These are phyloP conservation scores for Baeospora myosura DNA, from an alignment of 1,284 basidiomycete species.

Conservation along the genomic window DNA sequence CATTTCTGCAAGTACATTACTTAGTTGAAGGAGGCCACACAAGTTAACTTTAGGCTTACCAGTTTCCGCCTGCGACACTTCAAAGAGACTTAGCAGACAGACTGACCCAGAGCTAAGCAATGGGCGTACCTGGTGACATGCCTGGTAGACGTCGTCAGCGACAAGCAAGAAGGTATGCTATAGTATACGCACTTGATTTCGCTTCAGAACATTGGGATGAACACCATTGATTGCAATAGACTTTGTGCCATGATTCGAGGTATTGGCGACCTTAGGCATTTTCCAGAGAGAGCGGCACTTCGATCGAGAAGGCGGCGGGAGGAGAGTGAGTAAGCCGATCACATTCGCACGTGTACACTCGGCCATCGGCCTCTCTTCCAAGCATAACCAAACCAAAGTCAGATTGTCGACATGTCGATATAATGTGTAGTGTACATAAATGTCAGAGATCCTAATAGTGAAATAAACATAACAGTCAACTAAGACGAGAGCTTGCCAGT, in stretches of 20 bases:
- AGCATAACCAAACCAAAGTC: neutral
- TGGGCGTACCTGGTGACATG: constrained; percentile 40
- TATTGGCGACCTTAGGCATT: constrained; percentile 31
- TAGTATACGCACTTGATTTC: constrained; percentile 42
- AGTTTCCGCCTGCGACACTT: constrained; percentile 66
- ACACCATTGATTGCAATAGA: constrained; percentile 22
- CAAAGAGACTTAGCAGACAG: constrained; percentile 1
- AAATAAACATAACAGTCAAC: constrained; percentile 13
- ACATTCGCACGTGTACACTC: too few relatives aligned
- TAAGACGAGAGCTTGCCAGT: constrained; percentile 22
- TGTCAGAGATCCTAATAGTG: neutral
- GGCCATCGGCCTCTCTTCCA: too few relatives aligned
- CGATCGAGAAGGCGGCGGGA: neutral
- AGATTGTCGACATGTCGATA: neutral
- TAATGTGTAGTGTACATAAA: too few relatives aligned
- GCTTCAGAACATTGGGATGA: constrained; percentile 47
- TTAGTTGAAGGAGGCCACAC: too few relatives aligned
- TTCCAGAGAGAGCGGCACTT: neutral
- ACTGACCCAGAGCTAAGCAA: neutral
- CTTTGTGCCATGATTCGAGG: constrained; percentile 23
- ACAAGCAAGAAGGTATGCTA: constrained; percentile 5
- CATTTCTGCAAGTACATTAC: constrained; percentile 47
- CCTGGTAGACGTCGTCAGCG: constrained; percentile 21
- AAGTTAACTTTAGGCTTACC: constrained; percentile 35
- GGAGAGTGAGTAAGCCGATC: neutral